Evolutionary conservation across 2,329 filamentous ascomycete genomes (phyloP), one percentile per base, ranked within the genome.

Genomic region (Xylariaceae sp.): DNA sequence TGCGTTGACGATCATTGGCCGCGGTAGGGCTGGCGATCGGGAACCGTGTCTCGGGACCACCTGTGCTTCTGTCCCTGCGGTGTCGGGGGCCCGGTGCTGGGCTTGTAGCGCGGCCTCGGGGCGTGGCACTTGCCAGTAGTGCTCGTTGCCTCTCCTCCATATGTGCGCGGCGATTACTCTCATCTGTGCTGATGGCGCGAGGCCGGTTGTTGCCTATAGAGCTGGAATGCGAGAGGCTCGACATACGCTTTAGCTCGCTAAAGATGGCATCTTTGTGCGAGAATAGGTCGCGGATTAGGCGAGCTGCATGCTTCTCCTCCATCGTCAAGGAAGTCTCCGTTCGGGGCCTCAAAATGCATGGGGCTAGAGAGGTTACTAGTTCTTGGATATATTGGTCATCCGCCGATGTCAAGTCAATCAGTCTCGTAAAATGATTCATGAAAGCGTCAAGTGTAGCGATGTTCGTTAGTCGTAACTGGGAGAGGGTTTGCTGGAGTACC

Each of bases 381-480:
- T 82, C 72, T 11, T 83, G 63, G 43, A 95, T 69, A 60, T 95
- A 98, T 33, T 81, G 71, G 61, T 98, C 93, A 53, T 95, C 91
- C 24, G 93, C 93, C 12, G 91, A 97, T 2, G 93, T 98, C 49
- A 98, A 76, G 64, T 98, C 93, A 60, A 98, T 94, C 45, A 98
- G 74, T 46, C 93, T 87, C 30, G 91, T 96, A 64, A 98, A 97
- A 67, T 98, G 93, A 52, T 95, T 97, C 76, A 94, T 95, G 61
- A 95, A 87, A 31, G 93, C 93, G 64, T 98, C 93, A 45, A 98
- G 81, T n/a, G 93, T 97, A 36, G 93, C 93, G 64, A 98, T 98
- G 64, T 98, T 98, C 50, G 93, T 89, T 42, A 98, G 82, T 47
- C 91, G 86, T 42, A 98, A 79, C 64, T 97, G 90, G 30, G 90